Evolutionary conservation across 2,329 filamentous ascomycete genomes (phyloP), one percentile per base, ranked within the genome.

Genomic region (Pseudogymnoascus sp.): DNA sequence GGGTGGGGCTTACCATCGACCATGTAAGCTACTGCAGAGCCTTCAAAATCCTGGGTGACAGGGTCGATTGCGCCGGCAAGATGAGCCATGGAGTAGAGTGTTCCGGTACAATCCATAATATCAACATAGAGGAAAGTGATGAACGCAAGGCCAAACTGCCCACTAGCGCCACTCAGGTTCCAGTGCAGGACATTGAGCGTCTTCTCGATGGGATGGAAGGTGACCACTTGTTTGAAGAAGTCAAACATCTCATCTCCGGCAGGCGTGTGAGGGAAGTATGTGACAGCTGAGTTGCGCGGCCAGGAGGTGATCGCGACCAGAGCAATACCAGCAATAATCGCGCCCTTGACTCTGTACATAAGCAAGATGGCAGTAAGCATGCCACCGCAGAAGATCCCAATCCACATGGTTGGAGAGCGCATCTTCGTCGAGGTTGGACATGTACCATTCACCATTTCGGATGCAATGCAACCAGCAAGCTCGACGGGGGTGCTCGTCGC

Each of bases 71-170:
- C 85, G 51, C 90, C 86, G 68, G 88, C 88, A 75, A 93, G 95
- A 31, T 88, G 87, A 16, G 92, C 92, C 91, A 96, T 96, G 19
- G 90, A 90, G 78, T 96, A 96, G 65, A 96, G 79, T 0, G 91
- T 96, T 70, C 90, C 92, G 0, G 92, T 96, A 68, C 86, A 88
- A 75, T 96, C 92, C 51, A 96, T 84, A 66, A 96, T 93, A 71
- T 96, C 92, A 68, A 96, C 91, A 71, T 96, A 96, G 21, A 96
- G 81, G 78, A 96, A 96, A 2, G 92, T 96, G 75, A 96, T 87
- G 68, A 96, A 85, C 0, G 92, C 92, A 61, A 95, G 81, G 28
- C 88, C 90, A 71, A 96, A 96, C 72, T 95, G 87, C 3, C 85
- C 85, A 10, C 88, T 86, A 4, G 80, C 80, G 6, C 69, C 71